Evolutionary conservation across 306 rosid species (phyloP), one percentile per base, ranked within the genome.

Genomic region (Cucumis melo): DNA sequence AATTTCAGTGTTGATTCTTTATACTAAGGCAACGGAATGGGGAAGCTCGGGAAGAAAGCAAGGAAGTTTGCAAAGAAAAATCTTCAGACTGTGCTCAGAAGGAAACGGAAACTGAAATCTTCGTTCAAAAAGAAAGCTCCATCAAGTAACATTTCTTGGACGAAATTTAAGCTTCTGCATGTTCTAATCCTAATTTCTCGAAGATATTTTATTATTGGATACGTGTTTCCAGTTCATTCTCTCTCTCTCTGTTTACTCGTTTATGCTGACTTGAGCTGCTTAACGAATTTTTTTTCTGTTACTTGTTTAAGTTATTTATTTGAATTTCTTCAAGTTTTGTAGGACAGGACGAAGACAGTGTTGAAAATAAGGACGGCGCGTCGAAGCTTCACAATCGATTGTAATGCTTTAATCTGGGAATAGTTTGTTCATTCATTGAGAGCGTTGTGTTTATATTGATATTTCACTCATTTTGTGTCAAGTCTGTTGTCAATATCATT

Each of bases 61-160:
- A 87, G 97, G 89, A 94, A 94, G 87, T 94, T 94, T 21, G 92
- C 97, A 0, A 94, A 84, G 81, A 94, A 94, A 88, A 91, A 92
- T 78, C 85, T 94, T 29, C 97, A 89, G 83, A 89, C 99, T 17
- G 94, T 94, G 65, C 85, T 73, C 65, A 90, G 85, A 83, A 84
- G 84, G 79, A 78, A 91, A 75, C 87, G 97, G 79, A 89, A 92
- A 85, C 73, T 84, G 39, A 89, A 87, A 42, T 85, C 99, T 38
- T 79, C 76, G 83, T 87, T 94, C 89, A 92, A 94, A 81, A 89
- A 87, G 88, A 94, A 74, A 90, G 79, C 89, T 82, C 86, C 95
- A 29, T 90, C 91, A 83, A 88, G 97, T 94, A 84, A 84, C 84
- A 64, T 38, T 75, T 84, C 58, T 64, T 41, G 27, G 53, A 55